These are phyloP conservation scores for Thraustochytrium striatum DNA, from an alignment of 352 stramenopile species.

Conservation along the genomic window DNA sequence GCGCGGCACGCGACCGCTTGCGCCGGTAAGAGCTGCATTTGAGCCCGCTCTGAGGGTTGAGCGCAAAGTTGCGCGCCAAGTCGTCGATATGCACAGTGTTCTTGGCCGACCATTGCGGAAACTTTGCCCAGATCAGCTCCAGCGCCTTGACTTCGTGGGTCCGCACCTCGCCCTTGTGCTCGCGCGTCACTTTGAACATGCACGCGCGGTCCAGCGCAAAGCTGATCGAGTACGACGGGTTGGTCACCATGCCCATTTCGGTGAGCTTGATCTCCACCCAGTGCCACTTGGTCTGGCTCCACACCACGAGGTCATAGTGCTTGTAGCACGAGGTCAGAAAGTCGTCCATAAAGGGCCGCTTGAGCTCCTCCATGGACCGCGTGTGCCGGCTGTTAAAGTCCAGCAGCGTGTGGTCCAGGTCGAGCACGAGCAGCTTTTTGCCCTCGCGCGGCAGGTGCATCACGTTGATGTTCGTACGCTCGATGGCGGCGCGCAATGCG, in stretches of 20 bases:
- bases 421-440: constrained; percentile 74
- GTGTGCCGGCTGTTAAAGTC: constrained; percentile 66
- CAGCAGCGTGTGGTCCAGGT: constrained; percentile 78
- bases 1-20: constrained; percentile 48
- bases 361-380: constrained; percentile 51
- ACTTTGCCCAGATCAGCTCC: constrained; percentile 70
- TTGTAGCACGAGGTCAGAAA: constrained; percentile 69
- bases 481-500: constrained; percentile 58
- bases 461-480: constrained; percentile 64
- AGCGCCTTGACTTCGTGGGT: constrained; percentile 70
- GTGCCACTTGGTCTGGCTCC: constrained; percentile 76
- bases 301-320: constrained; percentile 78
- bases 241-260: constrained; percentile 71
- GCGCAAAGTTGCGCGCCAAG: constrained; percentile 67
- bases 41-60: constrained; percentile 65
- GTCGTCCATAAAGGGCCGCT: constrained; percentile 72
- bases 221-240: constrained; percentile 54
- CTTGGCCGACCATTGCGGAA: constrained; percentile 61
- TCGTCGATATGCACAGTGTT: constrained; percentile 77
- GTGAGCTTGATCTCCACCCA: constrained; percentile 80
- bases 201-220: constrained; percentile 53
- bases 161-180: constrained; percentile 52
- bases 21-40: constrained; percentile 64
- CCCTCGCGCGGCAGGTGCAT: constrained; percentile 66
- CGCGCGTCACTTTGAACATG: constrained; percentile 58